Evolutionary conservation across 805 yeast genomes (phyloP).

Genomic region (Hanseniaspora nectarophila): DNA sequence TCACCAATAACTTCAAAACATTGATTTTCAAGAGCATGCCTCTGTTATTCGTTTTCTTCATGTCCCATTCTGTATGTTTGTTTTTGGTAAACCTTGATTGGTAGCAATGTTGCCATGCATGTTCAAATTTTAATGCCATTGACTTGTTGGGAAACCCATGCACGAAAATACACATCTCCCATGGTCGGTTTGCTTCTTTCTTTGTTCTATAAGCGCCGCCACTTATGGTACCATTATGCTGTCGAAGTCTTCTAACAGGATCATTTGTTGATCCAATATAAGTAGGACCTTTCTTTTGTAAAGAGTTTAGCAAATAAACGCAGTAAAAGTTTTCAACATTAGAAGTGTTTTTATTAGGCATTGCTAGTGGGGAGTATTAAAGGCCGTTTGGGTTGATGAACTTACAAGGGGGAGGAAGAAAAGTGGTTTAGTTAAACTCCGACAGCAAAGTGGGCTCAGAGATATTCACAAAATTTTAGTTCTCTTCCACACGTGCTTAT

Average conservation of each 20-base stretch:
- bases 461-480: too few relatives aligned
- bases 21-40: conserved; percentile 39
- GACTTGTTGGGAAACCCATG: conserved; percentile 62
- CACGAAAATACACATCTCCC: conserved; percentile 55
- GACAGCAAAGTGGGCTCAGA: too few relatives aligned
- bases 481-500: too few relatives aligned
- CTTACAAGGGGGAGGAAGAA: too few relatives aligned
- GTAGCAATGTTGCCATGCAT: conserved; percentile 70
- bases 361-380: not conserved
- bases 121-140: conserved; percentile 69
- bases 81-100: conserved; percentile 47
- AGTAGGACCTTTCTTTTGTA: conserved; percentile 44
- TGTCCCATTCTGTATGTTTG: conserved; percentile 17
- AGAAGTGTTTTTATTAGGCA: not conserved
- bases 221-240: conserved; percentile 60
- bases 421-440: too few relatives aligned
- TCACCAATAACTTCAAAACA: conserved; percentile 35
- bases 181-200: conserved; percentile 48
- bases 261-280: conserved; percentile 78
- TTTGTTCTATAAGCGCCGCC: conserved; percentile 68
- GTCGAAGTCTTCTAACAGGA: conserved; percentile 55
- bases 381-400: too few relatives aligned
- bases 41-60: conserved; percentile 30
- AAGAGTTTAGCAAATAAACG: conserved; percentile 56
- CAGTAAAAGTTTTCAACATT: conserved; percentile 39